Percentiles rank a stretch among this genome's conserved stretches.
Conservation (phyloP, 1,139 yeast genomes). For the Suzukiozyma palmioleophila region DNA sequence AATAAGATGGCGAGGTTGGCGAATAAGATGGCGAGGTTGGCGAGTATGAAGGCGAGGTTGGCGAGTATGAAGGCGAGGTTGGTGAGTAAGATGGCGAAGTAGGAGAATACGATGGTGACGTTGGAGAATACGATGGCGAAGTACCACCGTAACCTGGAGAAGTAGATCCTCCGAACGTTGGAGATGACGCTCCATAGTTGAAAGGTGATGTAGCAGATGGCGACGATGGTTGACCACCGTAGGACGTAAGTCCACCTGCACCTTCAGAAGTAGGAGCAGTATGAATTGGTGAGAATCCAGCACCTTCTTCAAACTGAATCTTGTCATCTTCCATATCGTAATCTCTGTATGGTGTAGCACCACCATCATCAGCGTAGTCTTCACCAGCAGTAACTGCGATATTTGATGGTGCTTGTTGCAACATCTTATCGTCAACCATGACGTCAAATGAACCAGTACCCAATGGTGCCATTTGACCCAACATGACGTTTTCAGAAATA, state of each 20-base stretch:
- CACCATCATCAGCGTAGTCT: slow-evolving; percentile 59
- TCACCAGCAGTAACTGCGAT: slow-evolving; percentile 36
- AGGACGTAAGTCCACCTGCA: slow-evolving; percentile 89
- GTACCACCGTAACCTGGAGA: slow-evolving; percentile 55
- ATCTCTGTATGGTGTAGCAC: slow-evolving; percentile 90
- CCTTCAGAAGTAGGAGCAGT: slow-evolving; percentile 81
- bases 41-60: slow-evolving; percentile 60
- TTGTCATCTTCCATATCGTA: slow-evolving; percentile 75
- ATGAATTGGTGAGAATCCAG: slow-evolving; percentile 91
- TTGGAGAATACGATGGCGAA: slow-evolving; percentile 56
- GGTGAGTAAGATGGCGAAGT: slow-evolving; percentile 72
- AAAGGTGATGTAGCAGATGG: slow-evolving; percentile 57
- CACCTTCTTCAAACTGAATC: slow-evolving; percentile 74
- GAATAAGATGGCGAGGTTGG: slow-evolving; percentile 55
- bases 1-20: slow-evolving; percentile 61
- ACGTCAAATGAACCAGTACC: slow-evolving; percentile 99
- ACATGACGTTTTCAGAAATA: slow-evolving; percentile 94
- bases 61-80: slow-evolving; percentile 71
- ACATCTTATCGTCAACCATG: slow-evolving; percentile 86
- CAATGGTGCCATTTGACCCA: slow-evolving; percentile 97
- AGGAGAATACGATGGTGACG: slow-evolving; percentile 72
- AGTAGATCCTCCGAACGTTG: slow-evolving; percentile 50
- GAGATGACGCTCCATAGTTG: slow-evolving; percentile 62
- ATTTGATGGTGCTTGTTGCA: slow-evolving; percentile 62
- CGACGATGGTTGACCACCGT: slow-evolving; percentile 65